Conservation (phyloP, 139 green algal species). For the Chlorella sp. region DNA sequence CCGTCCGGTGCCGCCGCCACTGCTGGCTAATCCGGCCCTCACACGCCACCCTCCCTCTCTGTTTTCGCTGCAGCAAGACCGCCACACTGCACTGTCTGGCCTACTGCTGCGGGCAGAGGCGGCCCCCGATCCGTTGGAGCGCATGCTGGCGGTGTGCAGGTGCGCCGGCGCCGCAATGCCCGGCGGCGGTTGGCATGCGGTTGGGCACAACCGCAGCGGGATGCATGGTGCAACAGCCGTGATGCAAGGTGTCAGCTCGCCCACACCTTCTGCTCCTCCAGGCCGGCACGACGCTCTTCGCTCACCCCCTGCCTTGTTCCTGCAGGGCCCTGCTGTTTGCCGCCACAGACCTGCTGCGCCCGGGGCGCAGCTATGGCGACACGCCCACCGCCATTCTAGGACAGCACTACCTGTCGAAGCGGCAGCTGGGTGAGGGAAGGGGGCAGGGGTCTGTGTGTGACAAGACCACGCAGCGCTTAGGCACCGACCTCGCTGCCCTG, state of each 20-base stretch:
- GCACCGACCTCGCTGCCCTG: no score
- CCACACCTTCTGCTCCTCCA: no score
- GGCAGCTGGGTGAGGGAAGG: constrained; percentile 22
- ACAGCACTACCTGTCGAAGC: constrained; percentile 29
- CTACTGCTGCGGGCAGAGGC: constrained; percentile 35
- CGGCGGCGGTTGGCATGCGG: no score
- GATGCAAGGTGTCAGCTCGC: no score
- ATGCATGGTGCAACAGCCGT: no score
- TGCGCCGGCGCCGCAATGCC: background rate
- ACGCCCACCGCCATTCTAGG: constrained; percentile 11
- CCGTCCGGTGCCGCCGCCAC: no score
- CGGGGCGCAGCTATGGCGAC: constrained; percentile 14
- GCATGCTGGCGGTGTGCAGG: constrained; percentile 37
- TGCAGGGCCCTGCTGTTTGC: constrained; percentile 19
- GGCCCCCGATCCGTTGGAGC: constrained; percentile 22
- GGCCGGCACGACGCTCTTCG: no score
- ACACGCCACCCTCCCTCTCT: background rate
- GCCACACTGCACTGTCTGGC: constrained; percentile 10
- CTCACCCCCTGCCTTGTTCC: background rate
- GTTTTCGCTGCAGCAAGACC: constrained; percentile 17
- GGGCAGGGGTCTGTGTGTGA: no score
- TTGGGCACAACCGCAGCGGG: no score
- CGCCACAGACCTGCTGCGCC: constrained; percentile 17
- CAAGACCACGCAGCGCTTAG: no score
- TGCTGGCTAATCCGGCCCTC: no score